These are phyloP conservation scores for Graphiopsis chlorocephala DNA, from an alignment of 2,329 filamentous ascomycete species.

Conservation along the genomic window DNA sequence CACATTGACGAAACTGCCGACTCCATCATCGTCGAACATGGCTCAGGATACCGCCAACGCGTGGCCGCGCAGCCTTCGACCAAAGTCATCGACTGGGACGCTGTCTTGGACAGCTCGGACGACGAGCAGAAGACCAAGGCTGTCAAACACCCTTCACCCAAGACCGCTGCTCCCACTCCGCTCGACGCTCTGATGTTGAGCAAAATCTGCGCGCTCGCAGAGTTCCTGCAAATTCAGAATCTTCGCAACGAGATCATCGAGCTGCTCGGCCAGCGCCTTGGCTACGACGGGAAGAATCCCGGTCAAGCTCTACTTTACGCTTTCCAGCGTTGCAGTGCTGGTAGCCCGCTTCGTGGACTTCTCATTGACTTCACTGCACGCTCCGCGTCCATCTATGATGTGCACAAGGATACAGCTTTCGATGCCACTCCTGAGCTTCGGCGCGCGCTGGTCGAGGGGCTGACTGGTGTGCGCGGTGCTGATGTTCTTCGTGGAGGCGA, in stretches of 20 bases:
- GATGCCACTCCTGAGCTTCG: not conserved
- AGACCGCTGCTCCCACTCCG: not conserved
- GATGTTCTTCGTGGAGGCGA: not conserved
- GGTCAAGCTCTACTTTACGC: not conserved
- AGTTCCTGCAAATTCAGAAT: not conserved
- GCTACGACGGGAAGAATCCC: not conserved
- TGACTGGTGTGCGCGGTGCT: not conserved
- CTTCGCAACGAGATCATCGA: not conserved
- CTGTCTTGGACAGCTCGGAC: not conserved
- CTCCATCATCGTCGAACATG: not conserved
- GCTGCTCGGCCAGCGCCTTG: not conserved
- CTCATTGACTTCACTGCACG: not conserved
- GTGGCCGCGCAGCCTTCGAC: not conserved
- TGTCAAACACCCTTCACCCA: not conserved
- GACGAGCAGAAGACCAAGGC: not conserved
- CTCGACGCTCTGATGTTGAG: not conserved
- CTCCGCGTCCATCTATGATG: not conserved
- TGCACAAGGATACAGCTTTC: not conserved
- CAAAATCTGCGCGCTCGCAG: slow-evolving; percentile 5
- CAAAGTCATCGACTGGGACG: not conserved
- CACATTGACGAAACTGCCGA: not conserved
- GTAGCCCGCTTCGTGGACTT: not conserved
- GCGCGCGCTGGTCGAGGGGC: not conserved
- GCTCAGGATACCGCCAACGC: not conserved
- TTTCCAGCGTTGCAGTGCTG: not conserved